Conservation (phyloP, 495 filamentous ascomycete genomes). For the Melanomma pulvis-pyrius region DNA sequence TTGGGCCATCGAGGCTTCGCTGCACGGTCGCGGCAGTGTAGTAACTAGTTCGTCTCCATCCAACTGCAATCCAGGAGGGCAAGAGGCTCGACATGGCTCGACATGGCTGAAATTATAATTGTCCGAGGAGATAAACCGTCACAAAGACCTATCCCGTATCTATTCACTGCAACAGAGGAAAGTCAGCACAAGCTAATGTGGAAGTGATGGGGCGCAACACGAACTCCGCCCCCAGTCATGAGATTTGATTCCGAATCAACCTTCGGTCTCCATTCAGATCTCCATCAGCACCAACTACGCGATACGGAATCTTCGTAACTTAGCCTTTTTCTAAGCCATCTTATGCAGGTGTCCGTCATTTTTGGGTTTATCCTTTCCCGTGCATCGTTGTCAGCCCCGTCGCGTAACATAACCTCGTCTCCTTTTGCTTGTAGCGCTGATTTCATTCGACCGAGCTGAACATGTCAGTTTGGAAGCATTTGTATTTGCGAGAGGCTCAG, state of each 20-base stretch:
- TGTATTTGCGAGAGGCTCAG: neutral
- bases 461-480: neutral
- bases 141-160: too few species aligned
- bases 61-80: too few species aligned
- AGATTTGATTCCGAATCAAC: neutral
- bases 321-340: neutral
- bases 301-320: neutral
- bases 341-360: too few species aligned
- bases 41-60: too few species aligned
- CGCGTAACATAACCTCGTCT: neutral
- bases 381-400: neutral
- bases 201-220: neutral
- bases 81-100: too few species aligned
- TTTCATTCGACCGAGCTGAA: neutral
- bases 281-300: neutral
- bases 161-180: too few species aligned
- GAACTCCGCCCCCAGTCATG: neutral
- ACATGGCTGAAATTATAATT: too few species aligned
- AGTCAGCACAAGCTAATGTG: too few species aligned
- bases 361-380: neutral
- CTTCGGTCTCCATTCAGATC: too few species aligned
- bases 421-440: neutral
- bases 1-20: neutral
- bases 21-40: neutral
- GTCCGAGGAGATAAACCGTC: too few species aligned